phyloP scores from a whole-genome alignment of 495 filamentous ascomycete species.

The Penicillium mononematosum region DNA sequence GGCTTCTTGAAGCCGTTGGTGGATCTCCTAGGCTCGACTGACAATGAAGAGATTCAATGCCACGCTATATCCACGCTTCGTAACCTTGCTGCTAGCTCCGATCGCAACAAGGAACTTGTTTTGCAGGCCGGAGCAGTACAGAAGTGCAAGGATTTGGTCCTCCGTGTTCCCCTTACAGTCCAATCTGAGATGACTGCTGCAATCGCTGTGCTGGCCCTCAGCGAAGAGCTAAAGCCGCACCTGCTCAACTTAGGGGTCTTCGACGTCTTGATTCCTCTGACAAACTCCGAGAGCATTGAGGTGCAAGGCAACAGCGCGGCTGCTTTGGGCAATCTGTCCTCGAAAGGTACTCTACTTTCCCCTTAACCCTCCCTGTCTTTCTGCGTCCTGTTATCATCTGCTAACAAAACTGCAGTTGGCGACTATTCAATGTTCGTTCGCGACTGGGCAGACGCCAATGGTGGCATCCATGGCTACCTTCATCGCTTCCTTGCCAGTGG shows the following conservation, averaged over 20 bases:
- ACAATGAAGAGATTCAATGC: constrained; percentile 98
- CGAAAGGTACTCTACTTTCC: constrained; percentile 67
- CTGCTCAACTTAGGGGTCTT: constrained; percentile 93
- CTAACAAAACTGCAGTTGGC: constrained; percentile 61
- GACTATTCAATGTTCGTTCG: constrained; percentile 95
- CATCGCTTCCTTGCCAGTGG: constrained; percentile 88
- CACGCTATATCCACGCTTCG: constrained; percentile 96
- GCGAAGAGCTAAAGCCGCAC: constrained; percentile 91
- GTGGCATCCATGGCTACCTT: constrained; percentile 93
- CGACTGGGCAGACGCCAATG: constrained; percentile 88
- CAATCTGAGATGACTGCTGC: constrained; percentile 99
- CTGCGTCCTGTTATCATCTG: neutral
- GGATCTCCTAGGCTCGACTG: constrained; percentile 88
- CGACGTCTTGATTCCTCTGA: constrained; percentile 92
- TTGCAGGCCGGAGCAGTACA: constrained; percentile 95
- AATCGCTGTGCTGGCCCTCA: constrained; percentile 94
- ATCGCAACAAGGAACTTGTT: constrained; percentile 94
- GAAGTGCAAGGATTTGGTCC: constrained; percentile 95
- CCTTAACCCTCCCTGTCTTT: neutral
- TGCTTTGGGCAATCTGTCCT: constrained; percentile 90
- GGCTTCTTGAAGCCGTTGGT: constrained; percentile 93
- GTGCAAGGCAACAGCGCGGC: constrained; percentile 98
- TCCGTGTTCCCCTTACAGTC: constrained; percentile 89
- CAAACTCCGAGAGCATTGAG: constrained; percentile 91
- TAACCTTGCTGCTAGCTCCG: constrained; percentile 93